Base-by-base conservation (phyloP, 2,329 filamentous ascomycete species). In the Stenocarpella maydis region DNA sequence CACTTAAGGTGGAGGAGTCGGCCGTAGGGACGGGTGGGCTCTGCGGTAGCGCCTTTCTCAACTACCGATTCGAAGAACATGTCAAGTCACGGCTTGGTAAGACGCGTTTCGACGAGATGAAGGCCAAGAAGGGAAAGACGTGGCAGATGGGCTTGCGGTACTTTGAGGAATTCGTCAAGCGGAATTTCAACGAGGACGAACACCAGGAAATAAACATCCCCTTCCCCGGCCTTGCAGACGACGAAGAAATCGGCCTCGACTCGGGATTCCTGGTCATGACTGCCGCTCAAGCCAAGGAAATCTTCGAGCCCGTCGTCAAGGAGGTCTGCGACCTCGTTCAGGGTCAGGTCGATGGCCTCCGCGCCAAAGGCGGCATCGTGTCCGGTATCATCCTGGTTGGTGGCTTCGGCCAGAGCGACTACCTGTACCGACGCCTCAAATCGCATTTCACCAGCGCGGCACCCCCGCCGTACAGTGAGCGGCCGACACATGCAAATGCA, bases 111-210 rank as follows among this genome's bases (percentile, higher is more conserved):
- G 88, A 91, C 37, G 88, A 90, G 79, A 94, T 95, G 90, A 92
- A 92, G 77, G 78, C 87, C 65, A 92, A 92, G 80, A 94, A 94
- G 78, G 87, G 87, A 3, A 94, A 92, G 79, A 93, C 90, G 1
- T 95, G 92, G 91, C 92, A 91, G 77, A 91, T 91, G 89, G 92
- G 90, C 2, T 82, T 95, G 63, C 87, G 89, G 67, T 94, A 94
- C 76, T 95, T 94, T 78, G 92, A 95, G 75, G 92, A 95, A 76
- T 94, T 93, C 76, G 92, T 95, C 17, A 95, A 95, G 80, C 87
- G 92, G 17, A 94, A 94, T 75, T 95, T 95, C 77, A 91, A 92
- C 76, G 90, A 92, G 74, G 91, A 93, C 55, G 92, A 94, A 75
- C 88, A 92, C 72, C 86, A 90, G 61, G 92, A 95, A 77, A 88